These are phyloP conservation scores for Quercus agrifolia DNA, from an alignment of 306 rosid species.

Conservation along the genomic window DNA sequence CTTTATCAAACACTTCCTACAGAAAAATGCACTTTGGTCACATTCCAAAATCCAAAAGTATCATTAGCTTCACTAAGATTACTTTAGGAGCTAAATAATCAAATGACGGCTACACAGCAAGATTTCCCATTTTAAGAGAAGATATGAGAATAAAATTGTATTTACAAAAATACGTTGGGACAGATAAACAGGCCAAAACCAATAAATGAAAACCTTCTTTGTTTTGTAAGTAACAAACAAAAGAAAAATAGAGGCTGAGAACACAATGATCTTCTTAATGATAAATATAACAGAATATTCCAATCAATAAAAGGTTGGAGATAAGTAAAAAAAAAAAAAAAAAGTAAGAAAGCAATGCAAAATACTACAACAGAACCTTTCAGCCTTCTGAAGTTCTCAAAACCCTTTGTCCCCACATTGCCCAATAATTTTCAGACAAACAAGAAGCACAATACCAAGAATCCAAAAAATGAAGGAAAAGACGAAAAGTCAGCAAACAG, in stretches of 20 bases:
- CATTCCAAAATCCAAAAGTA: neutral
- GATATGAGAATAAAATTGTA: neutral
- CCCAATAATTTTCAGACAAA: neutral
- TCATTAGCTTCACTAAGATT: neutral
- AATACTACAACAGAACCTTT: neutral
- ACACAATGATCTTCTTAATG: neutral
- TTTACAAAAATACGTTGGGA: neutral
- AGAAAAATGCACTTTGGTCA: conserved; percentile 1
- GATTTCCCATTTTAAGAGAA: neutral
- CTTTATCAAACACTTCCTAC: conserved; percentile 95
- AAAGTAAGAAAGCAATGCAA: neutral
- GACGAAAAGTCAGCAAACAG: neutral
- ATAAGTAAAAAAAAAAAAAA: neutral
- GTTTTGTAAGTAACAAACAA: neutral
- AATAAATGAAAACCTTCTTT: neutral
- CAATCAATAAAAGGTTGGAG: neutral
- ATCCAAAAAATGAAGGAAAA: neutral
- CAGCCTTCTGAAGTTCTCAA: neutral
- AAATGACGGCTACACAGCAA: neutral
- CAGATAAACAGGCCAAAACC: neutral
- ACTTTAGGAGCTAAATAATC: neutral
- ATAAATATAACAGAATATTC: neutral
- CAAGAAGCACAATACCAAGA: neutral
- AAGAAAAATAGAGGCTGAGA: neutral
- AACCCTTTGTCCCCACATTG: neutral